Conservation (phyloP, 306 rosid genomes). For the Vigna radiata region DNA sequence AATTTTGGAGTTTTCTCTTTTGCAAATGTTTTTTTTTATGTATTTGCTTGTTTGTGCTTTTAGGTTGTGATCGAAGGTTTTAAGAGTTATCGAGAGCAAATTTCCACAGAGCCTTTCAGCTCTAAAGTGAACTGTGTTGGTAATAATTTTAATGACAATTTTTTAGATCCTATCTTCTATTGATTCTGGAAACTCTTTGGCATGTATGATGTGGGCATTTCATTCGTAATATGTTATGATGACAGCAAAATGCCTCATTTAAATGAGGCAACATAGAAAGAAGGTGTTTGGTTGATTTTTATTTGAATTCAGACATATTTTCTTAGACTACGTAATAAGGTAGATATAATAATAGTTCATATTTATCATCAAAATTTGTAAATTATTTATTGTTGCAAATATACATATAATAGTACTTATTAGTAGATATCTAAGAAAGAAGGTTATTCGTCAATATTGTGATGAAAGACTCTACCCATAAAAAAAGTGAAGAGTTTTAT, state of each 20-base stretch:
- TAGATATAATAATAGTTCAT: neutral
- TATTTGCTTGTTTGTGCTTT: slow-evolving; percentile 21
- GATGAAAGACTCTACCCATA: neutral
- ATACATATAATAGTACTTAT: neutral
- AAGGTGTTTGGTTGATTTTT: neutral
- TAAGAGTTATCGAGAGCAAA: slow-evolving; percentile 94
- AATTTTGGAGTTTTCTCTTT: slow-evolving; percentile 3
- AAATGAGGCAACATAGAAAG: neutral
- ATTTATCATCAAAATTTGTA: slow-evolving; percentile 2
- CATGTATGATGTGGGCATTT: slow-evolving; percentile 11
- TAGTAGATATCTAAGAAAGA: neutral
- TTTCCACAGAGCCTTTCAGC: slow-evolving; percentile 96
- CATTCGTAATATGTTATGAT: slow-evolving; percentile 13
- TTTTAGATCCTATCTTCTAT: slow-evolving; percentile 34
- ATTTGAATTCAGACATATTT: neutral
- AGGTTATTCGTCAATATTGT: neutral
- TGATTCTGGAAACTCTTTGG: slow-evolving; percentile 16
- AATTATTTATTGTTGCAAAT: neutral
- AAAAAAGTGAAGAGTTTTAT: neutral
- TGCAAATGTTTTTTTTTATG: slow-evolving; percentile 1
- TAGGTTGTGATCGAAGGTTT: slow-evolving; percentile 93
- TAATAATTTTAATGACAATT: slow-evolving; percentile 51
- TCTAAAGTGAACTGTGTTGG: slow-evolving; percentile 98
- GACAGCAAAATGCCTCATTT: neutral
- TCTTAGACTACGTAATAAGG: neutral